Percentiles rank a stretch among this genome's conserved stretches.
These are phyloP conservation scores for Fomitopsis pulvina DNA, from an alignment of 768 basidiomycete genomes.

Conservation along the genomic window DNA sequence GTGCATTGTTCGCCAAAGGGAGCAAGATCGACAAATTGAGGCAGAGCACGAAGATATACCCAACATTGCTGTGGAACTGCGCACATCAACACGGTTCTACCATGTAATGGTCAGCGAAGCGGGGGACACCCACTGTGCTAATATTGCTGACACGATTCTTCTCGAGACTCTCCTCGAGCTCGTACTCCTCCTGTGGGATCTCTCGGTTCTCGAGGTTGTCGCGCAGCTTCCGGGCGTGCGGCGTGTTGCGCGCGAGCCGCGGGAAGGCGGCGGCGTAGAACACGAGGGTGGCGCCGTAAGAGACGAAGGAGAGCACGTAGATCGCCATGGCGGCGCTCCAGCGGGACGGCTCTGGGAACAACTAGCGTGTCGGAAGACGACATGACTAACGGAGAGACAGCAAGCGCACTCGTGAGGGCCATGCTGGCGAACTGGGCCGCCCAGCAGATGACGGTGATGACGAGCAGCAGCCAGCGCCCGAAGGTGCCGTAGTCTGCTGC, in stretches of 20 bases:
- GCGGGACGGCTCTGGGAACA: slow-evolving; percentile 44
- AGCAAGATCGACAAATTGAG: slow-evolving; percentile 69
- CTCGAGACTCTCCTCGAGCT: slow-evolving; percentile 69
- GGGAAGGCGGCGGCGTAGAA: slow-evolving; percentile 80
- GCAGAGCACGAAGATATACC: slow-evolving; percentile 57
- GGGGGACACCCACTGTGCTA: slow-evolving; percentile 59
- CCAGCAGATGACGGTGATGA: slow-evolving; percentile 72
- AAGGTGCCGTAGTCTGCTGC: slow-evolving; percentile 72
- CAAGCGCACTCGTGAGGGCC: slow-evolving; percentile 53
- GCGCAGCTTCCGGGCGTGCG: slow-evolving; percentile 47
- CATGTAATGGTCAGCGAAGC: too few relatives aligned
- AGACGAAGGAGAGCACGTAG: slow-evolving; percentile 74
- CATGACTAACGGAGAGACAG: background rate
- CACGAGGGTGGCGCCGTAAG: slow-evolving; percentile 75
- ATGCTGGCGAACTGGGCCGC: slow-evolving; percentile 73
- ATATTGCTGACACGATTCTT: slow-evolving; percentile 85
- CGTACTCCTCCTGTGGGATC: slow-evolving; percentile 56
- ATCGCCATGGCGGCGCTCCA: slow-evolving; percentile 77
- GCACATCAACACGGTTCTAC: too few relatives aligned
- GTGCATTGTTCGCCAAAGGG: slow-evolving; percentile 49
- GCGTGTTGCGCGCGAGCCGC: slow-evolving; percentile 73
- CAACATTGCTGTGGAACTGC: slow-evolving; percentile 67
- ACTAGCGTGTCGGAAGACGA: background rate
- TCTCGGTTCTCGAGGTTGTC: slow-evolving; percentile 55
- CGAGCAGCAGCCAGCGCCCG: slow-evolving; percentile 73